A percentile compares a stretch with the other conserved stretches of the same genome.
Conservation (phyloP, 1,139 yeast genomes). For the Blastobotrys raffinosifermentans region DNA sequence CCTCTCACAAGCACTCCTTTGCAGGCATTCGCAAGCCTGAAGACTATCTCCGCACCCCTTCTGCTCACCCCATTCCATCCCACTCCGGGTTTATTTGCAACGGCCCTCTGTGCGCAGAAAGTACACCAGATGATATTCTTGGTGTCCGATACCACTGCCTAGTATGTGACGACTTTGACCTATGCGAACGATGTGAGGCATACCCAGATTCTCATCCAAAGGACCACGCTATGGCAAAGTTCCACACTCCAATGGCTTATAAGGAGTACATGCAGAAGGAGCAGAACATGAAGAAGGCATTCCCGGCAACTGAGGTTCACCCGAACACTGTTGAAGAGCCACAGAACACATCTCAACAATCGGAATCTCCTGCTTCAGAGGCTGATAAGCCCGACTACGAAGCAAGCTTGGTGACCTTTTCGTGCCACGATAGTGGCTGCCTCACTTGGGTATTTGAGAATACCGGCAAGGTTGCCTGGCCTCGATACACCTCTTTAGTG, state of each 20-base stretch:
- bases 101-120: constrained; percentile 33
- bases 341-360: constrained; percentile 8
- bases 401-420: constrained; percentile 6
- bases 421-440: constrained; percentile 11
- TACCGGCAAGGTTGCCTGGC: constrained; percentile 18
- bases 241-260: background rate
- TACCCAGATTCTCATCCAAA: constrained; percentile 17
- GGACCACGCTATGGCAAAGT: background rate
- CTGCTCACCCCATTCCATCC: constrained; percentile 6
- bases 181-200: constrained; percentile 44
- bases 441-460: constrained; percentile 13
- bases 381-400: background rate
- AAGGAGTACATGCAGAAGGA: background rate
- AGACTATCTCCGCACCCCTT: background rate
- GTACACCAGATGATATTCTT: constrained; percentile 22
- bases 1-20: background rate
- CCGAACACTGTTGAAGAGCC: constrained; percentile 1
- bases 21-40: background rate
- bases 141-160: constrained; percentile 49
- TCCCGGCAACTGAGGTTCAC: background rate
- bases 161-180: constrained; percentile 46
- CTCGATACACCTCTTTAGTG: constrained; percentile 13
- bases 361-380: background rate
- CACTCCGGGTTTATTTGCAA: constrained; percentile 37
- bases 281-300: background rate